Evolutionary conservation across 768 basidiomycete species (phyloP).

Genomic region (Cubamyces lactineus): DNA sequence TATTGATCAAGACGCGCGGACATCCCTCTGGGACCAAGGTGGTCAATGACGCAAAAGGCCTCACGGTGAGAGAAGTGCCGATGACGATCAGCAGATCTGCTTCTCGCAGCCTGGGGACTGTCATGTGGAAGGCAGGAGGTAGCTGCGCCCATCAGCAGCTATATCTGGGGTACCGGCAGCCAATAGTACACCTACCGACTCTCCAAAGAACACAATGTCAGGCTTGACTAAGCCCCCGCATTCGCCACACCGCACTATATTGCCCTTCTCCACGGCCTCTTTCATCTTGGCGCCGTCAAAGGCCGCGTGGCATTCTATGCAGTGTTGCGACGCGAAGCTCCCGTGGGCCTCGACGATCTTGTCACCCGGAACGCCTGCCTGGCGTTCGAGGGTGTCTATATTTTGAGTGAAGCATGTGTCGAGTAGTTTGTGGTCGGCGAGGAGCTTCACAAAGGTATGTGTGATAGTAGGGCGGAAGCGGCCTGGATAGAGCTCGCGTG

Average conservation of each 20-base stretch:
- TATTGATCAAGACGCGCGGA: conserved; percentile 86
- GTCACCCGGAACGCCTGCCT: conserved; percentile 72
- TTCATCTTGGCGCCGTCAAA: conserved; percentile 74
- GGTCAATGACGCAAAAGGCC: conserved; percentile 85
- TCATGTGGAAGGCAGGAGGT: conserved; percentile 66
- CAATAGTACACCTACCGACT: conserved; percentile 55
- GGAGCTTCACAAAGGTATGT: conserved; percentile 87
- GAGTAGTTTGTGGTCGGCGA: conserved; percentile 70
- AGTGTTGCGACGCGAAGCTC: conserved; percentile 86
- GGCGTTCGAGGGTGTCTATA: conserved; percentile 89
- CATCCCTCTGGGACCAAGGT: conserved; percentile 51
- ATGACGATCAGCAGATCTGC: conserved; percentile 91
- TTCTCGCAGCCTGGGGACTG: conserved; percentile 52
- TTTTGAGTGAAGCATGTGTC: conserved; percentile 88
- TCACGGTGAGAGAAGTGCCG: conserved; percentile 87
- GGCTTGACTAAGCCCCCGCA: conserved; percentile 85
- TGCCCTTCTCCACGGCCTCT: conserved; percentile 57
- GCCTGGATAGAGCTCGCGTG: conserved; percentile 91
- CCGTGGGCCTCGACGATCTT: conserved; percentile 96
- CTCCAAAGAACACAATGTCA: conserved; percentile 95
- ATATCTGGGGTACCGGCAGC: not conserved
- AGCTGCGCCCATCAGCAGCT: conserved; percentile 51
- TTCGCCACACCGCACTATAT: conserved; percentile 66
- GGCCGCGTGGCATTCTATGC: conserved; percentile 67
- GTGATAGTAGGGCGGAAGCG: conserved; percentile 85